A percentile compares a stretch with the other conserved stretches of the same genome.
phyloP scores from a whole-genome alignment of 305 asterid genomes.

The Fraxinus greggii region DNA sequence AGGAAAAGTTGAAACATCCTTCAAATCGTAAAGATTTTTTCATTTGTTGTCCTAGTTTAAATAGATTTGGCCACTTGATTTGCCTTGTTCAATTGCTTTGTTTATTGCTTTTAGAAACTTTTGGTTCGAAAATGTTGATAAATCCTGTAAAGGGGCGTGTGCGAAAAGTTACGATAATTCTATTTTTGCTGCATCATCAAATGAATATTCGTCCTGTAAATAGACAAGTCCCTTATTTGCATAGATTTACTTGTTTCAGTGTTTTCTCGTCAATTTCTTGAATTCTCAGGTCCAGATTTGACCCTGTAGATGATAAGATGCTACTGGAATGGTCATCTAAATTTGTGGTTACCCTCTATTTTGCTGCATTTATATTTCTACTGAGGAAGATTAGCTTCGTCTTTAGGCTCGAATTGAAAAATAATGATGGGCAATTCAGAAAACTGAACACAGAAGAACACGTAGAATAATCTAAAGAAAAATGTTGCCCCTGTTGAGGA shows the following conservation, averaged over 20 bases:
- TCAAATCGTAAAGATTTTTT: conserved; percentile 35
- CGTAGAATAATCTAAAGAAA: too few species aligned
- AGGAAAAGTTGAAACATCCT: conserved; percentile 39
- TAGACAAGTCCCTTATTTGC: neutral
- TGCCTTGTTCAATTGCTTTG: conserved; percentile 7
- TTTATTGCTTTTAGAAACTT: conserved; percentile 12
- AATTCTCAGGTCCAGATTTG: neutral
- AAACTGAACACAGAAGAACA: neutral
- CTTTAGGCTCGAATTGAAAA: neutral
- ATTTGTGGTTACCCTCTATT: neutral
- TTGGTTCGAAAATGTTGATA: conserved; percentile 13
- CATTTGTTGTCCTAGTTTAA: conserved; percentile 34
- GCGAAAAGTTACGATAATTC: neutral
- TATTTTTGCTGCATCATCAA: conserved; percentile 10
- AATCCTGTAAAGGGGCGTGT: conserved; percentile 13
- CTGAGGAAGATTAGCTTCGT: neutral
- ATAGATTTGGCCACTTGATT: neutral
- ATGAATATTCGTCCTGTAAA: neutral
- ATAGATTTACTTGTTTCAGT: neutral
- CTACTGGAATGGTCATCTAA: neutral
- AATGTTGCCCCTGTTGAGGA: neutral
- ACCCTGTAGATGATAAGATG: neutral
- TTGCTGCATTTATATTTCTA: neutral
- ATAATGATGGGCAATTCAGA: neutral
- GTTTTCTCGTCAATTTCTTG: neutral